Evolutionary conservation across 805 yeast genomes (phyloP).

Genomic region (Torulaspora microellipsoides): DNA sequence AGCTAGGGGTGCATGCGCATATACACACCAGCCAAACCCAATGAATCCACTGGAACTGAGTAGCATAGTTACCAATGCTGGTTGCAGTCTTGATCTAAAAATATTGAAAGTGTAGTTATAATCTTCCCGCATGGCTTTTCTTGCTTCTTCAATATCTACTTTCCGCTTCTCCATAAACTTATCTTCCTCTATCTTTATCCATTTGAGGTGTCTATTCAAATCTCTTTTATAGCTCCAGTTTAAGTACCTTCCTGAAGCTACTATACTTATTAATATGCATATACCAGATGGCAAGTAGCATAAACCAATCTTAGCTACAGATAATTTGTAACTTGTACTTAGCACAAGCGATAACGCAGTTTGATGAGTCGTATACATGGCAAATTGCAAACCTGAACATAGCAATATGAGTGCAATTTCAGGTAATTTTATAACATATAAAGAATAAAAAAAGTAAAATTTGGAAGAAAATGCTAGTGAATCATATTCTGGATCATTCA

Average conservation of each 20-base stretch:
- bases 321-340: constrained; percentile 45
- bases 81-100: constrained; percentile 50
- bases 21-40: constrained; percentile 72
- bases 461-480: constrained; percentile 25
- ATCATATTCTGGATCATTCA: constrained; percentile 33
- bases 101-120: constrained; percentile 45
- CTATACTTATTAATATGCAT: constrained; percentile 58
- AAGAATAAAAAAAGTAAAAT: constrained; percentile 36
- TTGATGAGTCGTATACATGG: constrained; percentile 64
- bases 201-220: constrained; percentile 19
- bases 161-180: constrained; percentile 18
- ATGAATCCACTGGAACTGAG: constrained; percentile 39
- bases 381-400: constrained; percentile 59
- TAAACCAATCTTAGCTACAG: constrained; percentile 59
- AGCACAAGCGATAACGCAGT: constrained; percentile 60
- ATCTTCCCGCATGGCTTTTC: constrained; percentile 21
- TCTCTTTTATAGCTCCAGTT: constrained; percentile 40
- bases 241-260: constrained; percentile 52
- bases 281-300: constrained; percentile 73
- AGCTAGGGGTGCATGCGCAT: constrained; percentile 43
- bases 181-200: constrained; percentile 18
- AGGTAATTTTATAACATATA: constrained; percentile 39
- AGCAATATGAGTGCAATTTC: constrained; percentile 47
- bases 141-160: constrained; percentile 18
- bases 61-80: constrained; percentile 42